Percentiles rank a stretch among this genome's conserved stretches.
Evolutionary conservation across 495 filamentous ascomycete species (phyloP).

Genomic region (Cairneyella variabilis): DNA sequence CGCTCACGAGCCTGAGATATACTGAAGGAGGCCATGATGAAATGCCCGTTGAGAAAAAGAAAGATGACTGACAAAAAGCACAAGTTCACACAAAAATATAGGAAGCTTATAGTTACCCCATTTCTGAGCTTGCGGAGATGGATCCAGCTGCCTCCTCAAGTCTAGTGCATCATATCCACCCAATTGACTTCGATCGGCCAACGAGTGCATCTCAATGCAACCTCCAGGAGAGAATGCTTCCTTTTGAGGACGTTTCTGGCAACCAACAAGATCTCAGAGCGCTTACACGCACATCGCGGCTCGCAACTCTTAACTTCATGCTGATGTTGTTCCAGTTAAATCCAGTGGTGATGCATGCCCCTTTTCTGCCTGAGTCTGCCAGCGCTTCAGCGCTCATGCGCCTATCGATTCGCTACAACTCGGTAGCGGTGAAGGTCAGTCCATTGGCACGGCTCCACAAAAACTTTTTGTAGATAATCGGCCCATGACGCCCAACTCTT

Average conservation of each 20-base stretch:
- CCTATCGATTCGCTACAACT: background rate
- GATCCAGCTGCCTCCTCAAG: background rate
- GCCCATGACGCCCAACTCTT: background rate
- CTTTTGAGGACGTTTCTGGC: no score
- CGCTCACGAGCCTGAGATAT: slow-evolving; percentile 48
- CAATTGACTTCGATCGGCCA: background rate
- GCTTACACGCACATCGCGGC: slow-evolving; percentile 22
- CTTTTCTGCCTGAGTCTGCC: slow-evolving; percentile 13
- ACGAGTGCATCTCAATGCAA: no score
- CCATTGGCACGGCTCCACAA: slow-evolving; percentile 3
- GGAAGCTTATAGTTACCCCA: slow-evolving; percentile 3
- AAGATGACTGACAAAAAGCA: background rate
- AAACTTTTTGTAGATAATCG: background rate
- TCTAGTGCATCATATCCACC: background rate
- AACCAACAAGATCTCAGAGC: slow-evolving; percentile 2
- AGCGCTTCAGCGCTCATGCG: slow-evolving; percentile 21
- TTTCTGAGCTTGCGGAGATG: background rate
- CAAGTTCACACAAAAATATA: no score
- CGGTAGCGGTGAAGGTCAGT: slow-evolving; percentile 10
- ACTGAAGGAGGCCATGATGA: slow-evolving; percentile 36
- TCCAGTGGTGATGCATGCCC: slow-evolving; percentile 3
- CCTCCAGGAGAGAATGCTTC: no score
- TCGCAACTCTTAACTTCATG: slow-evolving; percentile 9
- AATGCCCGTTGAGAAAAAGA: background rate
- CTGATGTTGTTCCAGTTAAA: slow-evolving; percentile 14